Conservation (phyloP, 371 early-diverging fungal species). For the Mortierella sp. region DNA sequence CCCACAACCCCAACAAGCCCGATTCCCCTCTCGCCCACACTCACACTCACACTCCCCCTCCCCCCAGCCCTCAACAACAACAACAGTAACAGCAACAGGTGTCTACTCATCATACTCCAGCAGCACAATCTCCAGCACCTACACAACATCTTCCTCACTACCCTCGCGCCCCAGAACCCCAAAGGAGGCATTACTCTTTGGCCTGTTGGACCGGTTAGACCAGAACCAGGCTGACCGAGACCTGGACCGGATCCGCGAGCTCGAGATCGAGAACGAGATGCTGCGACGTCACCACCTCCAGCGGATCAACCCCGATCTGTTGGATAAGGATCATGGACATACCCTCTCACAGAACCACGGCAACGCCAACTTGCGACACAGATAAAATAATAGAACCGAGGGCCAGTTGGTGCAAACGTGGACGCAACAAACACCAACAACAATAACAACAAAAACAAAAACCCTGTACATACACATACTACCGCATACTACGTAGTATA, state of each 20-base stretch:
- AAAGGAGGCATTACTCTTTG: background rate
- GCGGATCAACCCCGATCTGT: background rate
- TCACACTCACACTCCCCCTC: background rate
- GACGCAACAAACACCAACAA: too few relatives aligned
- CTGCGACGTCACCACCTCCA: background rate
- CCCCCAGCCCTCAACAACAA: background rate
- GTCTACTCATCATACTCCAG: background rate
- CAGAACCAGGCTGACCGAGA: background rate
- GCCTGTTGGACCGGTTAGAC: background rate
- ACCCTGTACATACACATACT: background rate
- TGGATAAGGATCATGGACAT: background rate
- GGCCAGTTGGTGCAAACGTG: too few relatives aligned
- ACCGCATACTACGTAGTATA: too few relatives aligned
- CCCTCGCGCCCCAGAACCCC: background rate
- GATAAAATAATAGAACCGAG: background rate
- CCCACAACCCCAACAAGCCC: background rate
- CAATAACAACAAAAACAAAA: background rate
- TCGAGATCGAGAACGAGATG: slow-evolving; percentile 4
- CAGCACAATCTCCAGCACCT: background rate
- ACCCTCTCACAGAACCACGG: background rate
- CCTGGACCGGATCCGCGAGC: background rate
- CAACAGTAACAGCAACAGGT: too few relatives aligned
- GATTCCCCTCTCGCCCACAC: background rate
- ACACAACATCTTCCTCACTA: background rate
- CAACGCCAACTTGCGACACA: background rate